Conservation (phyloP, 2,329 filamentous ascomycete species). For the Aphanoascus verrucosus region DNA sequence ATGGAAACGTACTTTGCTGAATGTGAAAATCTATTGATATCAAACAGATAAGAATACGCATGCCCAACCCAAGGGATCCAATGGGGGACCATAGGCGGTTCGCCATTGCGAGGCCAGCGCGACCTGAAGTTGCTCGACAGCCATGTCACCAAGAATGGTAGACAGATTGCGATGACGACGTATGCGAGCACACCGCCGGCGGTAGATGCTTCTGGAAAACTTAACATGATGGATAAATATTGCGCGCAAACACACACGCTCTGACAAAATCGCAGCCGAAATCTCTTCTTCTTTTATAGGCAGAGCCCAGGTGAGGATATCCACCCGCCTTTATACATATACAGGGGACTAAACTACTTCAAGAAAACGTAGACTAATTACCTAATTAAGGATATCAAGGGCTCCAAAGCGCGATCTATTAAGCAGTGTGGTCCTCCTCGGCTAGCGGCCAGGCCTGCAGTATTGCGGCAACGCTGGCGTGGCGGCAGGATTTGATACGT, state of each 20-base stretch:
- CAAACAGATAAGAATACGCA: background rate
- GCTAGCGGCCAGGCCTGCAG: too few relatives aligned
- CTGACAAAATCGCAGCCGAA: too few relatives aligned
- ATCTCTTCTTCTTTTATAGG: background rate
- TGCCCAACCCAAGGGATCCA: slow-evolving; percentile 11
- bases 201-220: background rate
- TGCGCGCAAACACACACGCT: background rate
- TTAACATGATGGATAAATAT: slow-evolving; percentile 1
- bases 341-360: background rate
- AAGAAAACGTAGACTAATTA: background rate
- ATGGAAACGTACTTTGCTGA: slow-evolving; percentile 1
- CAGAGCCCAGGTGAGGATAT: background rate
- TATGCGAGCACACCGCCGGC: background rate
- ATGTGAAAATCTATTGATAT: background rate
- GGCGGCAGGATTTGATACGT: too few relatives aligned
- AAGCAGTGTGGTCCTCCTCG: too few relatives aligned
- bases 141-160: slow-evolving; percentile 9
- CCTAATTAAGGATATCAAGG: background rate
- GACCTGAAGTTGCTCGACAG: background rate
- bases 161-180: background rate
- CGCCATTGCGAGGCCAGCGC: slow-evolving; percentile 8
- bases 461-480: too few relatives aligned
- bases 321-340: too few relatives aligned
- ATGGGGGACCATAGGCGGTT: slow-evolving; percentile 10
- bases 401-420: too few relatives aligned